Evolutionary conservation across 345 rosid species (phyloP), one percentile per base, ranked within the genome.

Genomic region (Acer negundo): DNA sequence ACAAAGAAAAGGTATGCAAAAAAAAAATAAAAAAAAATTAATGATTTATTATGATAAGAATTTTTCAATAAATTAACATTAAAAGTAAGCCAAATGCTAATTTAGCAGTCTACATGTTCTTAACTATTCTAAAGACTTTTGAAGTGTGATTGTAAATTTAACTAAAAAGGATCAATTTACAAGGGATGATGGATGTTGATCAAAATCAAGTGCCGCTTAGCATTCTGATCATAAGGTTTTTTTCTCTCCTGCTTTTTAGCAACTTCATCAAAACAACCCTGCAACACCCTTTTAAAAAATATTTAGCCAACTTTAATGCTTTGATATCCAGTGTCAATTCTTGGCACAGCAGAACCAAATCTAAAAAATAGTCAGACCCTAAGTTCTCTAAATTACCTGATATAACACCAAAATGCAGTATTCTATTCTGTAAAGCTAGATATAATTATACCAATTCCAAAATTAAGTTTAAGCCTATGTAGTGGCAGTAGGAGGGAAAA

Each of bases 401-500:
- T 76, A 64, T 38, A 67, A 72, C 51, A 75, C 67, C 67, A 66
- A 24, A 69, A 24, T 69, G 66, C 46, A 42, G 63, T 62, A 17
- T 69, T 59, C 38, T 49, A 35, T 40, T 66, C 77, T 15, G n/a
- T 47, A 59, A 62, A 35, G 67, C 69, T 42, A n/a, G 59, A 46
- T n/a, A 55, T 49, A 24, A 47, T 42, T 74, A 72, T 66, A 74
- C 64, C 68, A 49, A 72, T 68, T 67, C 62, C 69, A 59, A 38
- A 67, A 13, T 49, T 53, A 75, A 67, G 20, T 80, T 73, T 62
- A 24, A 35, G 67, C 78, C 64, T 79, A 75, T 19, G 78, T 75
- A 65, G 77, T 74, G 58, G 81, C 73, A 65, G 84, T 73, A 4
- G 90, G 82, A 72, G 91, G 87, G 71, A 80, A 85, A 67, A 90